phyloP scores from a whole-genome alignment of 257 asterid genomes.

The Henckelia pumila region DNA sequence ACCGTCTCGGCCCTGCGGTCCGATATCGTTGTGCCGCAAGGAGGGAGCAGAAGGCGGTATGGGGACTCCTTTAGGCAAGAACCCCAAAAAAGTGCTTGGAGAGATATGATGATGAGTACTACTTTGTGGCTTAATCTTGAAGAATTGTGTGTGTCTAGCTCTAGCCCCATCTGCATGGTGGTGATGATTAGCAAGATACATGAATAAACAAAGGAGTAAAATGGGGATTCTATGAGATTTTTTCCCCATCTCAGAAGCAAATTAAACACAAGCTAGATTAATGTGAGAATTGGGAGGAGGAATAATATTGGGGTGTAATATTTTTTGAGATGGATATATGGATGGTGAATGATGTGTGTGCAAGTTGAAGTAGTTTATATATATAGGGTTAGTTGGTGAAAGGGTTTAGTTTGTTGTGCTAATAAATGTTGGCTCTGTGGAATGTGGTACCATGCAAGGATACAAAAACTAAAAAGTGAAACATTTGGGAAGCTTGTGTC shows the following conservation, averaged over 20 bases:
- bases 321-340: too few relatives aligned
- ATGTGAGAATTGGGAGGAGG: background rate
- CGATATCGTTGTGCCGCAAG: conserved; percentile 52
- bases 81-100: conserved; percentile 37
- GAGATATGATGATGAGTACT: conserved; percentile 3
- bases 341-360: conserved; percentile 12
- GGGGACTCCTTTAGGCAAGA: conserved; percentile 65
- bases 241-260: conserved; percentile 30
- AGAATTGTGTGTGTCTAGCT: conserved; percentile 47
- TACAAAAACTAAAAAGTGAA: conserved; percentile 2
- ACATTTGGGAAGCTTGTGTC: conserved; percentile 54
- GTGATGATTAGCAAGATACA: conserved; percentile 3
- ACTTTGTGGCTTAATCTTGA: conserved; percentile 39
- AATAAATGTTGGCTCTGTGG: conserved; percentile 13
- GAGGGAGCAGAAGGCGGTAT: conserved; percentile 87
- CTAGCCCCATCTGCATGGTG: conserved; percentile 42
- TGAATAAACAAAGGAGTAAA: conserved; percentile 29
- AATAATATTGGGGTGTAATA: too few relatives aligned
- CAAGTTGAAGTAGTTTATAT: conserved; percentile 30
- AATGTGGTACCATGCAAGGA: conserved; percentile 3
- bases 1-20: conserved; percentile 27
- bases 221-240: conserved; percentile 21
- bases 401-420: conserved; percentile 5
- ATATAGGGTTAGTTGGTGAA: conserved; percentile 27
- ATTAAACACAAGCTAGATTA: background rate